Evolutionary conservation across 139 green algal genomes (phyloP), one percentile per base, ranked within the genome.

Genomic region (Tetradesmus obliquus): DNA sequence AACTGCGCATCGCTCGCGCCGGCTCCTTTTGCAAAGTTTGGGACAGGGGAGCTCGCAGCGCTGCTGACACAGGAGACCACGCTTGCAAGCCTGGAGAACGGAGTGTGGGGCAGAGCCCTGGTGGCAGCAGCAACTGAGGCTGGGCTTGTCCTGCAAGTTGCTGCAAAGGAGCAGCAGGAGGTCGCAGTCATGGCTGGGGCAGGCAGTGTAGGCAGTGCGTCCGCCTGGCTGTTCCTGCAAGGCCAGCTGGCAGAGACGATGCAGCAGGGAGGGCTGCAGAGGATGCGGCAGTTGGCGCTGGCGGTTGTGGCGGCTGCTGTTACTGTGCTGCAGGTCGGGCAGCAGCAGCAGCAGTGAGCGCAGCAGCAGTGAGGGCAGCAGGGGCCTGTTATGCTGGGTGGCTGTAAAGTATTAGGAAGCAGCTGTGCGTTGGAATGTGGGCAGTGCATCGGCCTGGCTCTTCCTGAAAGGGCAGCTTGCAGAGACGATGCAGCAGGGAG

Each of bases 1-100:
- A 62, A 62, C 6, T 6, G 3, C 19, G 86, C 86, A 8, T 55
- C 53, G 0, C 57, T 69, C 10, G 71, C 69, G 57, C 69, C 86
- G 15, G 86, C 86, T 32, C 86, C 86, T 2, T 90, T 82, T 71
- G 86, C 22, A 22, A 90, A 90, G 71, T 90, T 90, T 24, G 17
- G 53, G 12, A 90, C 86, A 5, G 71, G 5, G 4, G 51, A 90
- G 60, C 86, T 90, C 2, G 71, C 71, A 19, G 69, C 5, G 3
- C 19, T 84, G 20, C 86, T 90, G 19, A 71, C 51, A 5, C 53
- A n/a, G 5, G 71, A 83, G 2, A 20, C 55, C 15, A 53, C 84
- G 53, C 86, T 83, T 0, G 51, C 8, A n/a, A 74, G 53, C 20
- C 86, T 90, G 71, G 5, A 19, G 9, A 90, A 90, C 24, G 86